Conservation (phyloP, 169 alveolate genomes). For the Plasmodium berghei region DNA sequence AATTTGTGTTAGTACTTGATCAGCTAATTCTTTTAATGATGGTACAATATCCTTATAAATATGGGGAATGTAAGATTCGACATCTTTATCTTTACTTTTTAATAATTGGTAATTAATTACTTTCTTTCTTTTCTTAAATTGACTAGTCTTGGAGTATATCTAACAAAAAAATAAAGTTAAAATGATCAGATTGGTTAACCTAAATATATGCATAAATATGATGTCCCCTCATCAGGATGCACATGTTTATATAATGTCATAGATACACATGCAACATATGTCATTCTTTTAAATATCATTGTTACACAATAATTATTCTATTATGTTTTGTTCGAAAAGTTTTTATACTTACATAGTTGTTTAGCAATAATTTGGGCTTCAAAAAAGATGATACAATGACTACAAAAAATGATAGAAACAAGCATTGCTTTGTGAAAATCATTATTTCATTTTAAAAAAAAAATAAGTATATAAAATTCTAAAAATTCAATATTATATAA, state of each 20-base stretch:
- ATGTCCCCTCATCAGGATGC: too few relatives aligned
- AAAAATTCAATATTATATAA: conserved; percentile 7
- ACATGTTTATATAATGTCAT: too few relatives aligned
- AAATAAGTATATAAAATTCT: neutral
- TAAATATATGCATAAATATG: too few relatives aligned
- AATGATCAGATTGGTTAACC: too few relatives aligned
- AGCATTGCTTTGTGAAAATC: conserved; percentile 26
- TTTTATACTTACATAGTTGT: conserved; percentile 29
- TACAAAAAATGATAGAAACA: conserved; percentile 11
- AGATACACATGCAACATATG: too few relatives aligned
- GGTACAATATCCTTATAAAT: conserved; percentile 73
- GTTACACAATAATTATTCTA: neutral
- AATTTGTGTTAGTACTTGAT: conserved; percentile 23
- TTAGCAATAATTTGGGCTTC: conserved; percentile 9
- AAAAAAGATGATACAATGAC: conserved; percentile 33
- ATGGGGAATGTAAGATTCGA: conserved; percentile 52
- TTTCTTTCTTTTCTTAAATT: conserved; percentile 49
- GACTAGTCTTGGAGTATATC: conserved; percentile 53
- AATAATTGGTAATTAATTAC: conserved; percentile 6
- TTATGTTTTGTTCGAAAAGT: neutral
- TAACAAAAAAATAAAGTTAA: neutral
- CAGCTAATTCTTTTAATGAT: conserved; percentile 57
- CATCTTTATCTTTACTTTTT: conserved; percentile 63
- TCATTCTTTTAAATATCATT: too few relatives aligned
- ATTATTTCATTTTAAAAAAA: conserved; percentile 44